Evolutionary conservation across 257 asterid genomes (phyloP), one percentile per base, ranked within the genome.

Genomic region (Cynanchum wilfordii): DNA sequence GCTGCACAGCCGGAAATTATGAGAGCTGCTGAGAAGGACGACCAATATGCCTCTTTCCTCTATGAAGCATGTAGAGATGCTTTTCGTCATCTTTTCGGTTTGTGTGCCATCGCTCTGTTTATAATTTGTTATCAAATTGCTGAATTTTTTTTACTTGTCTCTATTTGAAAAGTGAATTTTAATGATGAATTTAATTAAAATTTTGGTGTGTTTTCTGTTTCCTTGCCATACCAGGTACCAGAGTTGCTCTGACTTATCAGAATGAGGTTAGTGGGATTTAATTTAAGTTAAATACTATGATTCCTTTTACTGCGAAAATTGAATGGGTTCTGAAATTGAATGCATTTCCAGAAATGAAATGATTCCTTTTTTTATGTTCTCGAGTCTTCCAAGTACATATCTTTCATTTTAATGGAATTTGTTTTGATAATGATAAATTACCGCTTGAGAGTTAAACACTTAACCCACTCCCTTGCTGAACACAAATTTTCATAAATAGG

Each of bases 11-110:
- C 99, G n/a, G 99, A 95, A 77, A 78, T 95, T 55, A 95, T 95
- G 98, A 86, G 99, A 77, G 97, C 99, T 0, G 99, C 99, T 6
- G 99, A 95, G 89, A 95, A 95, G 79, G 99, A 95, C 71, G 99
- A 95, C 54, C 98, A 95, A 83, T 95, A 90, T 79, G 97, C 99
- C 33, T 90, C 97, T 76, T 95, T 88, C 69, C 93, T 95, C 50
- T 86, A 90, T 76, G 99, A 95, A 76, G 96, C 99, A 59, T 95
- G 99, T 85, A 97, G 99, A 45, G 99, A 92, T 65, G 95, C 99
- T 73, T 92, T 95, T 82, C 98, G 99, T 79, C 99, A 95, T 78
- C 93, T 95, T 76, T 95, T 92, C 69, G 99, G 98, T 94, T 66
- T 56, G 7, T 40, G 19, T 24, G 42, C 6, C 47, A 7, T 7